These are phyloP conservation scores for Cruciata laevipes DNA, from an alignment of 257 asterid species.

Conservation along the genomic window DNA sequence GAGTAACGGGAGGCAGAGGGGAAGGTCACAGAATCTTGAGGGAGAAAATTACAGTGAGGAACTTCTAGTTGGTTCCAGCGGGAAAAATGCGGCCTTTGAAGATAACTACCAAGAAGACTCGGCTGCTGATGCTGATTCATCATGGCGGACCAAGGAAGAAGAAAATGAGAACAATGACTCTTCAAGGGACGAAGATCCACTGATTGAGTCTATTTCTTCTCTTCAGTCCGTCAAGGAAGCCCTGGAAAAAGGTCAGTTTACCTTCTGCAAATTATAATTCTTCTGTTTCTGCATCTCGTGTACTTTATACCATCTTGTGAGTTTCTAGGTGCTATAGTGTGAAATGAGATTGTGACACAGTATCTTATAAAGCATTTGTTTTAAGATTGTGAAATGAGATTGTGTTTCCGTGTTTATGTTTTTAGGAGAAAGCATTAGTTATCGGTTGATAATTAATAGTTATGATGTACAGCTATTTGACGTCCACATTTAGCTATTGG, in stretches of 20 bases:
- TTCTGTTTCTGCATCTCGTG: too few species aligned
- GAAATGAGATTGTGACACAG: neutral
- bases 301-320: neutral
- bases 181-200: constrained; percentile 40
- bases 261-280: too few species aligned
- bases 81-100: constrained; percentile 37
- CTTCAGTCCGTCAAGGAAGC: constrained; percentile 59
- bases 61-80: constrained; percentile 30
- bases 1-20: constrained; percentile 44
- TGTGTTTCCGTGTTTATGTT: too few species aligned
- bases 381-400: too few species aligned
- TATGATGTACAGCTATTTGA: too few species aligned
- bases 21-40: constrained; percentile 34
- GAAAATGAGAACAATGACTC: constrained; percentile 38
- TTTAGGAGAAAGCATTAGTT: neutral
- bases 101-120: constrained; percentile 35
- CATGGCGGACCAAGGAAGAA: constrained; percentile 43
- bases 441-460: neutral
- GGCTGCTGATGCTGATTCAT: constrained; percentile 48
- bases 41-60: constrained; percentile 48
- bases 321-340: neutral
- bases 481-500: too few species aligned
- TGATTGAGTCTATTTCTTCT: constrained; percentile 35
- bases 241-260: constrained; percentile 48
- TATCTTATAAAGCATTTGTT: too few species aligned